Base-by-base conservation (phyloP, 2,329 filamentous ascomycete species). In the Westerdykella aurantiaca region DNA sequence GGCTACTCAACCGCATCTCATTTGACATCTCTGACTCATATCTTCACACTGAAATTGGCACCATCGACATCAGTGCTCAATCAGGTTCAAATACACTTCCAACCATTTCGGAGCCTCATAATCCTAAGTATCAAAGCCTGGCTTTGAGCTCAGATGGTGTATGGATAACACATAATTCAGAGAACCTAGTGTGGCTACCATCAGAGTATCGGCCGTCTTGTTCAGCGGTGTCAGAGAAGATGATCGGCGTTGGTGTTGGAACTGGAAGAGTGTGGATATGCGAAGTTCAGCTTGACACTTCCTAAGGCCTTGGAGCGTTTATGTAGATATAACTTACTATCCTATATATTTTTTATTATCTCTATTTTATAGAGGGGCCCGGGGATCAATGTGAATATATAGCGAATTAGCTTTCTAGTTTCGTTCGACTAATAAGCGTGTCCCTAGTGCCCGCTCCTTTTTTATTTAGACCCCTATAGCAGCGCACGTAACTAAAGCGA, bases 11-110 rank as follows among this genome's bases (percentile, higher is more conserved):
- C 16, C 34, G 39, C 23, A 38, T 59, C n/a, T 55, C 50, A 34
- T 54, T 59, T 37, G 35, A 57, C 41, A 25, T 40, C 42, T 46
- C 48, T 39, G 44, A 47, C 40, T 51, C 42, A 23, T 49, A 34
- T 51, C 50, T 57, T 25, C n/a, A 48, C 31, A 53, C 55, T 41
- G 50, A 51, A 14, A 50, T 51, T 49, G 51, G 51, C 29, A 18
- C 29, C 35, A 47, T 52, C 16, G 5, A 7, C 17, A 39, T 38
- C 34, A 39, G 31, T 34, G 34, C 25, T 14, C 14, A 13, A 5
- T 34, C 35, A 38, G 17, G 2, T n/a, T 42, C 39, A 17, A 23
- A 22, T 16, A 22, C 25, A 18, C 17, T 16, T 25, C 25, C 48
- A 34, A 38, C 16, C 34, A 12, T 39, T 25, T 13, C 45, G 40